A percentile compares a stretch with the other conserved stretches of the same genome.
Conservation (phyloP, 78 protist genomes). For the Dictyostelium firmibasis region DNA sequence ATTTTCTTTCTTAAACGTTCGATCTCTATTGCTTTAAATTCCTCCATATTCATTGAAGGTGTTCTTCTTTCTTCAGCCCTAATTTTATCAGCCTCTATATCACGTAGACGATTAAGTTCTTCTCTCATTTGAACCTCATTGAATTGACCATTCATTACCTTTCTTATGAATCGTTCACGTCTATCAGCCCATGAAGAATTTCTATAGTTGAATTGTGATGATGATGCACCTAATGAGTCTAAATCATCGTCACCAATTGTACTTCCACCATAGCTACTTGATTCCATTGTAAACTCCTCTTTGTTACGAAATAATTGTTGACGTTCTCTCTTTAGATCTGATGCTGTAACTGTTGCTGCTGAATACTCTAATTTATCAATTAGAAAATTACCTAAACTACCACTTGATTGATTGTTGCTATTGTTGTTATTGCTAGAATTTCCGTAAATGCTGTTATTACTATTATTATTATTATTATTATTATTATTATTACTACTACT, state of each 20-base stretch:
- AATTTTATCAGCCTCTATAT: conserved; percentile 34
- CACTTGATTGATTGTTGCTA: background rate
- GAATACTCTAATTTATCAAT: conserved; percentile 10
- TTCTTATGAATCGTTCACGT: conserved; percentile 17
- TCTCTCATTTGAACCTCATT: conserved; percentile 13
- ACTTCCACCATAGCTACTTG: background rate
- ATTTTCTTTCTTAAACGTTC: conserved; percentile 12
- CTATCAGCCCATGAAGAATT: conserved; percentile 52
- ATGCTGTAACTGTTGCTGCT: conserved; percentile 65
- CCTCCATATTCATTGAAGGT: conserved; percentile 4
- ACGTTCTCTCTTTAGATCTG: conserved; percentile 56
- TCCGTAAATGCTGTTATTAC: background rate
- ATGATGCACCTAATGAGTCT: background rate
- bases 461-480: background rate
- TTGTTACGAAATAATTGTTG: conserved; percentile 36
- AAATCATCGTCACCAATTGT: background rate
- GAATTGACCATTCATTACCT: background rate
- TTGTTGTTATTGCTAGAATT: background rate
- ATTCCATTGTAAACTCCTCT: conserved; percentile 44
- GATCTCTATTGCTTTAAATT: background rate
- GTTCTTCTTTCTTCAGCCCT: conserved; percentile 15
- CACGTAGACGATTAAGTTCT: conserved; percentile 23
- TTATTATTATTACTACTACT: background rate
- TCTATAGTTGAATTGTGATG: background rate
- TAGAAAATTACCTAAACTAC: background rate